A percentile compares a stretch with the other conserved stretches of the same genome.
These are phyloP conservation scores for Neoscytalidium dimidiatum DNA, from an alignment of 2,329 filamentous ascomycete species.

Conservation along the genomic window DNA sequence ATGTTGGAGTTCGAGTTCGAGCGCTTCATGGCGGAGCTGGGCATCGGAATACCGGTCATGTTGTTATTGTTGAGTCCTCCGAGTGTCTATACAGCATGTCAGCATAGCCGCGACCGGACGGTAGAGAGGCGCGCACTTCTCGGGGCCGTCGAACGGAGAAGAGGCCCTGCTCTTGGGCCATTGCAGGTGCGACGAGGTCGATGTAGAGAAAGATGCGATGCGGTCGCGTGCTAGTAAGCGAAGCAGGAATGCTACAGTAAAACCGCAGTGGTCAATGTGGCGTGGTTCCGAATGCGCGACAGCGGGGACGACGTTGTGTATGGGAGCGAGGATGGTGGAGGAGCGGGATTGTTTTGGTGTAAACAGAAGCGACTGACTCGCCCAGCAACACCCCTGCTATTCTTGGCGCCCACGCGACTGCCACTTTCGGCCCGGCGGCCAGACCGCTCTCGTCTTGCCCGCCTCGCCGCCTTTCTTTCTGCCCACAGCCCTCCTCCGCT, in stretches of 20 bases:
- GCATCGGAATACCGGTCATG: slow-evolving; percentile 78
- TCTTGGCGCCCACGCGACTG: neutral
- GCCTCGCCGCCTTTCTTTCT: slow-evolving; percentile 21
- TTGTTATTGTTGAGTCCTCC: slow-evolving; percentile 82
- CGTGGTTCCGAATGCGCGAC: neutral
- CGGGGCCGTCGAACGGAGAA: slow-evolving; percentile 91
- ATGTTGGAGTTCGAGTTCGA: slow-evolving; percentile 74
- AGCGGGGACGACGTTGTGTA: neutral
- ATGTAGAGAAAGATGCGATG: neutral
- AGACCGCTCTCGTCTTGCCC: slow-evolving; percentile 7
- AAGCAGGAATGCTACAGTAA: neutral
- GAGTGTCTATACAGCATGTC: slow-evolving; percentile 65
- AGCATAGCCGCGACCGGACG: slow-evolving; percentile 22
- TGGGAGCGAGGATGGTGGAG: neutral
- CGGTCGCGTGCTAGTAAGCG: neutral
- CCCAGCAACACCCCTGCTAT: neutral
- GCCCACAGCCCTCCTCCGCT: slow-evolving; percentile 16
- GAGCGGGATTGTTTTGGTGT: slow-evolving; percentile 9
- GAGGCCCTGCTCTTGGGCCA: slow-evolving; percentile 85
- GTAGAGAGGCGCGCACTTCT: slow-evolving; percentile 67
- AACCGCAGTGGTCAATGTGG: neutral
- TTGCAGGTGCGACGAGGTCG: slow-evolving; percentile 41
- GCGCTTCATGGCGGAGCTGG: slow-evolving; percentile 91
- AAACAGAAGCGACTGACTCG: neutral
- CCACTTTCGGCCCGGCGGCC: neutral